Base-by-base conservation (phyloP, 768 basidiomycete species). In the Flagelloscypha sp. region DNA sequence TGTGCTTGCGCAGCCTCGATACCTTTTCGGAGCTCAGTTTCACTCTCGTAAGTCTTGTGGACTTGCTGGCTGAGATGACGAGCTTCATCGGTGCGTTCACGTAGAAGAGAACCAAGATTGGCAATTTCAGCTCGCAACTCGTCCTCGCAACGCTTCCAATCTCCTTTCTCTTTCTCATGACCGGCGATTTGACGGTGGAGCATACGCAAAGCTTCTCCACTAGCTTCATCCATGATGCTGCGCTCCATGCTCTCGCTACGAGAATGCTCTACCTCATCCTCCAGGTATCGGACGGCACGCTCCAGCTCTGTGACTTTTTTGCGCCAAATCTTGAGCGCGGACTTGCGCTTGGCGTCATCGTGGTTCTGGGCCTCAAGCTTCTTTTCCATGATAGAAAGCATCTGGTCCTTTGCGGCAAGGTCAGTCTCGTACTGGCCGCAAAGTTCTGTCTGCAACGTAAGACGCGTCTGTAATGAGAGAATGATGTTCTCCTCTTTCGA, bases 181-280 rank as follows among this genome's bases (percentile, higher is more conserved):
- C 72, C 68, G 6, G 73, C 70, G 43, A 97, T 88, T 50, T 85
- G 80, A 5, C 70, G 58, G 48, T 97, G 86, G 28, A 95, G 68
- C 58, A 77, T 76, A 29, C 84, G 68, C 49, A 97, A 62, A 20
- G 80, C 87, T 55, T 79, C 78, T 2, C 81, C 71, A 40, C 82
- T 84, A 2, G 84, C 81, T 44, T 79, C 81, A 48, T 85, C 84
- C 68, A 94, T 92, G 25, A 93, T 59, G 43, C 87, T 84, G 13
- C 79, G 63, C 41, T 84, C 82, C 55, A 88, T 62, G 48, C 80
- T 85, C 49, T 86, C 85, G 46, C 84, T 78, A 25, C 89, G 68
- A 27, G 82, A 83, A 6, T 74, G 67, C 42, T 97, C 93, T 19
- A 93, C 84, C 51, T 93, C 84, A 51, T 93, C 89, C 62, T 94